A percentile compares a stretch with the other conserved stretches of the same genome.
Evolutionary conservation across 1,139 yeast genomes (phyloP).

Genomic region (Arxiozyma slooffiae): DNA sequence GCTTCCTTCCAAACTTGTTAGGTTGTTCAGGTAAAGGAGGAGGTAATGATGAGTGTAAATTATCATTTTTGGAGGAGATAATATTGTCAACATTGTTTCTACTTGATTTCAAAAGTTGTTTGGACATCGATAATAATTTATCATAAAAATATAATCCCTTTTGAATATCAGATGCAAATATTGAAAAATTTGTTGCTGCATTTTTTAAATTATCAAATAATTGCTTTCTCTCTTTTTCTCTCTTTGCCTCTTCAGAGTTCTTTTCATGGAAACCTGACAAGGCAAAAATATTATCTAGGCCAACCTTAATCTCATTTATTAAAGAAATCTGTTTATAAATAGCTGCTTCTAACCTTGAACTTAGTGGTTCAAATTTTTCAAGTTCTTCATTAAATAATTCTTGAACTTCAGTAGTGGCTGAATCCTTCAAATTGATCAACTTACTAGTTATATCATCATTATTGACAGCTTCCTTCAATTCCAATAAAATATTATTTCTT

Average conservation of each 20-base stretch:
- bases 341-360: conserved; percentile 57
- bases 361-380: conserved; percentile 64
- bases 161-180: conserved; percentile 45
- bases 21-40: conserved; percentile 8
- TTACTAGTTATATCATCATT: conserved; percentile 79
- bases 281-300: conserved; percentile 49
- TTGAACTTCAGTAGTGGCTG: conserved; percentile 48
- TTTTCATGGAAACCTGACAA: conserved; percentile 33
- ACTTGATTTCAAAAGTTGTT: conserved; percentile 31
- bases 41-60: background rate
- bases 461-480: conserved; percentile 61
- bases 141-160: conserved; percentile 59
- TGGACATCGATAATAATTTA: conserved; percentile 39
- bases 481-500: conserved; percentile 50
- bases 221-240: conserved; percentile 33
- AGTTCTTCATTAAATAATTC: conserved; percentile 63
- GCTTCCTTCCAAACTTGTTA: background rate
- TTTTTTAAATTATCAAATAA: conserved; percentile 41
- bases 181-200: conserved; percentile 42
- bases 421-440: conserved; percentile 56
- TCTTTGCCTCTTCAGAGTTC: conserved; percentile 32
- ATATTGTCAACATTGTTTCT: conserved; percentile 26
- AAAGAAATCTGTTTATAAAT: conserved; percentile 52
- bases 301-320: conserved; percentile 46
- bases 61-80: background rate